phyloP scores from a whole-genome alignment of 352 stramenopile species.

The Pythium guiyangense region DNA sequence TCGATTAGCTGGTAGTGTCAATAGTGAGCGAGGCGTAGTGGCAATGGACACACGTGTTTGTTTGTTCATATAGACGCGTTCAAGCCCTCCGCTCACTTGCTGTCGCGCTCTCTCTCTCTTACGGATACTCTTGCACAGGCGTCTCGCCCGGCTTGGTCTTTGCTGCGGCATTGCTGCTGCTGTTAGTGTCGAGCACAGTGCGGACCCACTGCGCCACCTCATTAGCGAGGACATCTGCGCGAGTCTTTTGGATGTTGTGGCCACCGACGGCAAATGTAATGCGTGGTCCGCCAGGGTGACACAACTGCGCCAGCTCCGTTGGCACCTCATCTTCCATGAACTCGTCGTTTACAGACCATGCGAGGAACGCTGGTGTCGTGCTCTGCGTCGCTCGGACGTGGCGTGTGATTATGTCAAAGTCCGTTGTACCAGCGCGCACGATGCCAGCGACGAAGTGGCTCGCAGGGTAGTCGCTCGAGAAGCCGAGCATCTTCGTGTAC shows the following conservation, averaged over 20 bases:
- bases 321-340: slow-evolving; percentile 43
- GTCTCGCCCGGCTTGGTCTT: no score
- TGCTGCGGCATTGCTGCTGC: background rate
- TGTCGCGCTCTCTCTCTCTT: background rate
- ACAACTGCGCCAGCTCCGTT: slow-evolving; percentile 23
- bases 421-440: slow-evolving; percentile 34
- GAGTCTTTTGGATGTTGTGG: slow-evolving; percentile 65
- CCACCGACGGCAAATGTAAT: slow-evolving; percentile 34
- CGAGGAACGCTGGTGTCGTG: slow-evolving; percentile 30
- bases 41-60: background rate
- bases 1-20: no score
- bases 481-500: slow-evolving; percentile 34
- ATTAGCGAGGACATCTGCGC: slow-evolving; percentile 22
- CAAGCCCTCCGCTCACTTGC: background rate
- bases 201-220: slow-evolving; percentile 23
- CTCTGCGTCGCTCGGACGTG: slow-evolving; percentile 17
- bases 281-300: slow-evolving; percentile 23
- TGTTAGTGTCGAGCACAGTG: slow-evolving; percentile 8
- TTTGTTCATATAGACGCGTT: background rate
- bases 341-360: slow-evolving; percentile 42
- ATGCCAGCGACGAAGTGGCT: slow-evolving; percentile 35
- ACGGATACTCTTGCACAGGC: background rate
- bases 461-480: slow-evolving; percentile 17
- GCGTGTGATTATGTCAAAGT: slow-evolving; percentile 32
- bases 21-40: background rate